phyloP scores from a whole-genome alignment of 2,329 filamentous ascomycete species.

The Sclerotinia borealis region DNA sequence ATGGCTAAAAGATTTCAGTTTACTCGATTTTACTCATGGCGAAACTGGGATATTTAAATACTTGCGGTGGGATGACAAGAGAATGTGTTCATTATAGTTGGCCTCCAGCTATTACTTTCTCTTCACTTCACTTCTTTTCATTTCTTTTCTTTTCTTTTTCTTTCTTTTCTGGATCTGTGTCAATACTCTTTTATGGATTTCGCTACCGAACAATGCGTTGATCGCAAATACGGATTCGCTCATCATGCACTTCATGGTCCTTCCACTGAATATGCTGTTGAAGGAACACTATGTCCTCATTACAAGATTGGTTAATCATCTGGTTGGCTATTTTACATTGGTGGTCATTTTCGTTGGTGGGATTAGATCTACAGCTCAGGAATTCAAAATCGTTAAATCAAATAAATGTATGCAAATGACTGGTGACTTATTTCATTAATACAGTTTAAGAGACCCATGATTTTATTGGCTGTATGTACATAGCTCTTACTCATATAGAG shows the following conservation, averaged over 20 bases:
- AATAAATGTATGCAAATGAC: too few relatives aligned
- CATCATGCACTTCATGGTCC: conserved; percentile 18
- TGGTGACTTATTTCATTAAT: too few relatives aligned
- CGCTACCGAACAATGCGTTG: conserved; percentile 46
- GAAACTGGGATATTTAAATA: conserved; percentile 41
- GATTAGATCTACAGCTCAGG: too few relatives aligned
- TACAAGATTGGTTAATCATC: too few relatives aligned
- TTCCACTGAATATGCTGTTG: conserved; percentile 18
- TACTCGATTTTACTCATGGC: conserved; percentile 39
- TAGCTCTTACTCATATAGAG: too few relatives aligned
- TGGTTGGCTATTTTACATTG: too few relatives aligned
- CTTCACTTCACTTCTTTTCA: too few relatives aligned
- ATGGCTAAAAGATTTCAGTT: conserved; percentile 29
- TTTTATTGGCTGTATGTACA: too few relatives aligned
- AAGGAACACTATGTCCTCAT: background rate
- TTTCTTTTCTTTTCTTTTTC: background rate
- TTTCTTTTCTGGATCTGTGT: conserved; percentile 36
- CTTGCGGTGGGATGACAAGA: conserved; percentile 51
- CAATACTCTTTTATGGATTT: conserved; percentile 53
- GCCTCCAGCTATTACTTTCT: conserved; percentile 38
- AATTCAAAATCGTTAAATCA: too few relatives aligned
- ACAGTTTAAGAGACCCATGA: too few relatives aligned
- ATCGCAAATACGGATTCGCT: conserved; percentile 25
- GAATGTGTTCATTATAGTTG: conserved; percentile 28
- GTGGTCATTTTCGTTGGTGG: too few relatives aligned